Conservation (phyloP, 2,329 filamentous ascomycete species). For the Fonsecaea erecta region DNA sequence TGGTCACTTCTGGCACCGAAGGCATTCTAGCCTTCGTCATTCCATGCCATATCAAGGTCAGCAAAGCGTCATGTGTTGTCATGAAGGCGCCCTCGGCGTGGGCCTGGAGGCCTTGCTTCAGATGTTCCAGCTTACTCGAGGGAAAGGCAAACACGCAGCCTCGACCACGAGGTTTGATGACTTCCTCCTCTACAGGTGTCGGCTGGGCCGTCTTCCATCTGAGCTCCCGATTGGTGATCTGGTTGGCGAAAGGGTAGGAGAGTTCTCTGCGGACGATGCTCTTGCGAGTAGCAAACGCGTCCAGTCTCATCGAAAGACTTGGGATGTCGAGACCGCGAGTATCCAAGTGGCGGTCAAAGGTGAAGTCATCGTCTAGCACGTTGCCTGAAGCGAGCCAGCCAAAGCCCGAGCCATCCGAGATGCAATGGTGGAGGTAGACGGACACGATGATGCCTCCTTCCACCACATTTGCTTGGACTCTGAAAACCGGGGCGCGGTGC, state of each 20-base stretch:
- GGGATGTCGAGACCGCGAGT: constrained; percentile 16
- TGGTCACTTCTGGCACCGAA: constrained; percentile 41
- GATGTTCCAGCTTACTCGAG: constrained; percentile 15
- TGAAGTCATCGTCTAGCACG: constrained; percentile 30
- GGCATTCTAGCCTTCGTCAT: constrained; percentile 41
- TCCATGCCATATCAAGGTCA: constrained; percentile 46
- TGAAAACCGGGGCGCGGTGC: constrained; percentile 34
- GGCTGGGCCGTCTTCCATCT: constrained; percentile 24
- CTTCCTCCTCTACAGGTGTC: background rate
- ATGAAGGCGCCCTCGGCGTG: constrained; percentile 21
- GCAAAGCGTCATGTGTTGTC: constrained; percentile 30
- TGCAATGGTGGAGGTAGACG: constrained; percentile 38
- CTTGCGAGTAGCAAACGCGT: constrained; percentile 31
- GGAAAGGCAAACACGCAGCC: constrained; percentile 35
- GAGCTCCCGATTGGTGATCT: constrained; percentile 30
- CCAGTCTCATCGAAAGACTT: constrained; percentile 29
- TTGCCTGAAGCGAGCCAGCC: constrained; percentile 34
- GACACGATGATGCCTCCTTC: constrained; percentile 37
- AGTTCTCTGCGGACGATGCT: constrained; percentile 32
- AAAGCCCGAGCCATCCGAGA: constrained; percentile 37
- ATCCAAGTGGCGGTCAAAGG: constrained; percentile 31
- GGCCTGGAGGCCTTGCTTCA: constrained; percentile 20
- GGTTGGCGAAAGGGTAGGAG: constrained; percentile 30
- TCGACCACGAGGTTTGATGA: constrained; percentile 26
- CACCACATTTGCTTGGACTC: constrained; percentile 36